Base-by-base conservation (phyloP, 176 grass and related monocot genomes). In the Cenchrus americanus region DNA sequence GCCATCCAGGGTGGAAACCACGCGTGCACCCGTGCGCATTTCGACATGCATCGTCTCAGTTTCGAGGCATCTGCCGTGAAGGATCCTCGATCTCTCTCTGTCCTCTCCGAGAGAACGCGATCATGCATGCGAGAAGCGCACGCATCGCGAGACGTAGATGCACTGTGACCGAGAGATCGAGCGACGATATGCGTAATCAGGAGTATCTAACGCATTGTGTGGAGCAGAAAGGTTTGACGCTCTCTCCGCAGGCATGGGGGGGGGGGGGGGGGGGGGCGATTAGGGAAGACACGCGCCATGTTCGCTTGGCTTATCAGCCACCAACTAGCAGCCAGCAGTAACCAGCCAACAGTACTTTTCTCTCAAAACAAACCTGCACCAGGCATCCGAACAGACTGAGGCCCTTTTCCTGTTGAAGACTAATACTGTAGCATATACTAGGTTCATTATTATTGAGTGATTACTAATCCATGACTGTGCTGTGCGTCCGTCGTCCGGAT, bases 31-130 rank as follows among this genome's bases (percentile, higher is more conserved):
- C 30, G 62, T 66, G 71, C 76, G 30, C 47, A 12, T 64, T 67
- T 37, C 78, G 37, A 55, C 64, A 57, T 49, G 41, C 27, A n/a
- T 9, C 18, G 15, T 57, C n/a, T 22, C 22, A 24, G 40, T 63
- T 83, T 78, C 80, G 23, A 78, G 80, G 66, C 67, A 72, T 69
- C 40, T 32, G 7, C 79, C 58, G 21, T 1, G 57, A 75, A 63
- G 73, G 40, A 73, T 48, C 61, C 34, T 37, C 34, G 34, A 37
- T 53, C 51, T 19, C 49, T 74, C 48, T 66, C 55, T 51, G 12
- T 11, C 49, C 27, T 74, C 48, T 66, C 55, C 57, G 8, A 59
- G 41, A 84, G 84, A 67, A 68, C 55, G 34, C 34, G 70, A 72
- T 71, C 37, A 54, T 3, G 49, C 34, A 54, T 3, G 49, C 34